phyloP scores from a whole-genome alignment of 768 basidiomycete species.

The Agrocybe pediades region DNA sequence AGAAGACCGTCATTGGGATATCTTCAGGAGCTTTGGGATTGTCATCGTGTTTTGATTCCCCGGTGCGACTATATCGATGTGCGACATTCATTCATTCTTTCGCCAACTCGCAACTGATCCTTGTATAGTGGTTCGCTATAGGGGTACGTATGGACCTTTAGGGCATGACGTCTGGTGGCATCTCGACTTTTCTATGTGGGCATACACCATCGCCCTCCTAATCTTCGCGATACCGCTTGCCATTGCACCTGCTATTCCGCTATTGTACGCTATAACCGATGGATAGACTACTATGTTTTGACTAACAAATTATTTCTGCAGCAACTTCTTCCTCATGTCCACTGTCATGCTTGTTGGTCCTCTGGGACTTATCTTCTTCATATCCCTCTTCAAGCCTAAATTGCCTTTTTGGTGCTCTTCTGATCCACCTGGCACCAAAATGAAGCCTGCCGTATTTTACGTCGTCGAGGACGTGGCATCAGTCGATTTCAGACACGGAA shows the following conservation, averaged over 20 bases:
- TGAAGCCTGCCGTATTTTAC: conserved; percentile 35
- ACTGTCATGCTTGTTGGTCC: conserved; percentile 32
- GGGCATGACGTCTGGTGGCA: conserved; percentile 31
- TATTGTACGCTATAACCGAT: conserved; percentile 19
- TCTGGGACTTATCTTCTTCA: conserved; percentile 26
- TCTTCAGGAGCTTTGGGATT: conserved; percentile 30
- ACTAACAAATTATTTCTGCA: conserved; percentile 4
- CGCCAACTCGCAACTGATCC: background rate
- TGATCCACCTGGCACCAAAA: conserved; percentile 25
- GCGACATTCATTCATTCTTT: conserved; percentile 4
- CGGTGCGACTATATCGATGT: conserved; percentile 30
- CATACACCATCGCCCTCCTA: conserved; percentile 27
- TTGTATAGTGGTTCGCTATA: conserved; percentile 21
- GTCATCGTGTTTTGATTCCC: conserved; percentile 32
- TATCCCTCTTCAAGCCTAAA: conserved; percentile 25
- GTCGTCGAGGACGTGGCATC: conserved; percentile 31
- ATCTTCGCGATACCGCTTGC: conserved; percentile 30
- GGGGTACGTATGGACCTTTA: conserved; percentile 25
- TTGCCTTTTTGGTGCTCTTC: conserved; percentile 29
- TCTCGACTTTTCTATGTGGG: conserved; percentile 35
- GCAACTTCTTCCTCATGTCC: conserved; percentile 33
- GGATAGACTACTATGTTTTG: background rate
- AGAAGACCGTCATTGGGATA: conserved; percentile 27
- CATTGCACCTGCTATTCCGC: conserved; percentile 26
- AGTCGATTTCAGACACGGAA: conserved; percentile 30